Percentiles rank a stretch among this genome's conserved stretches.
phyloP scores from a whole-genome alignment of 495 filamentous ascomycete species.

The Aspergillus mulundensis region DNA sequence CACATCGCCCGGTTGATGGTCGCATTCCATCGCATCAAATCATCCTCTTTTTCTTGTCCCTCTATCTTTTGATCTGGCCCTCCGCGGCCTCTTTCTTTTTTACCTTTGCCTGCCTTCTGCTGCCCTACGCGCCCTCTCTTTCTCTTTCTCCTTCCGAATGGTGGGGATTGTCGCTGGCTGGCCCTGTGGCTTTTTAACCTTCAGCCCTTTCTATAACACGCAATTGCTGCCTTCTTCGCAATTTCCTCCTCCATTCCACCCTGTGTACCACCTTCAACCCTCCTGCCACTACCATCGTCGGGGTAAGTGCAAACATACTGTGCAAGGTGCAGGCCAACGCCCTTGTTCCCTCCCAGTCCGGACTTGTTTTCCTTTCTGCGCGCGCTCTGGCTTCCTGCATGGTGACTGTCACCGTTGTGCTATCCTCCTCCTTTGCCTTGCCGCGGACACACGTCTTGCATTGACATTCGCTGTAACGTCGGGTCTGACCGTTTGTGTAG shows the following conservation, averaged over 20 bases:
- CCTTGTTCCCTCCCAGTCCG: constrained; percentile 1
- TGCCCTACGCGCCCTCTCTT: constrained; percentile 13
- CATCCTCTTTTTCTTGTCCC: constrained; percentile 4
- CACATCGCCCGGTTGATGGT: constrained; percentile 28
- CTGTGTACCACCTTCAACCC: constrained; percentile 4
- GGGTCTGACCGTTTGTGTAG: constrained; percentile 16
- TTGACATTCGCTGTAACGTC: constrained; percentile 12
- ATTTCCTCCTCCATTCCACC: neutral
- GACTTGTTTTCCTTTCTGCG: neutral
- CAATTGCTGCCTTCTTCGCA: constrained; percentile 14
- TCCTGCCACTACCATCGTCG: neutral
- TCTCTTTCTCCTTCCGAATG: constrained; percentile 8
- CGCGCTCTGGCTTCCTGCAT: constrained; percentile 26
- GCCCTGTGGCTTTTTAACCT: constrained; percentile 17
- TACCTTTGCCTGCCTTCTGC: constrained; percentile 14
- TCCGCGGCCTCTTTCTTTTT: constrained; percentile 4
- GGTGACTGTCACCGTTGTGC: constrained; percentile 25
- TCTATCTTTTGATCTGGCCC: neutral
- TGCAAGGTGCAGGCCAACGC: constrained; percentile 11
- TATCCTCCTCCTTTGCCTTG: constrained; percentile 18
- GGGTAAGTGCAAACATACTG: constrained; percentile 8
- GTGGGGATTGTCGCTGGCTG: constrained; percentile 21
- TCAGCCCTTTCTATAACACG: constrained; percentile 12
- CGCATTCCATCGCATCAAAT: constrained; percentile 21
- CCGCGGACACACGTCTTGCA: constrained; percentile 36